Evolutionary conservation across 2,329 filamentous ascomycete species (phyloP).

Genomic region (Aspergillus proliferans): DNA sequence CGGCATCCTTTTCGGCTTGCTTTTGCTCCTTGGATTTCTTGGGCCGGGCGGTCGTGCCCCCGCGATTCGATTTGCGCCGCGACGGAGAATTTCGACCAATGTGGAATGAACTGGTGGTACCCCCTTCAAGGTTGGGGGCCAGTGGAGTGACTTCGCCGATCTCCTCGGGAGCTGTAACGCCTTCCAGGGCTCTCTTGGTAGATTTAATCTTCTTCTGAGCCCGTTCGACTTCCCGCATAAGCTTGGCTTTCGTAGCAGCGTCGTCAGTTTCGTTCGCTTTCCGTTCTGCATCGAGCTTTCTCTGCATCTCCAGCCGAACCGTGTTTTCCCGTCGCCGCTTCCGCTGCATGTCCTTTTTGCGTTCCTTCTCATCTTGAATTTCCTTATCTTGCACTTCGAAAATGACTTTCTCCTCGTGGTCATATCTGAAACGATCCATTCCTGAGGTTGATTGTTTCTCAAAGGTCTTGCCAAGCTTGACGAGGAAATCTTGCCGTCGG

Average conservation of each 20-base stretch:
- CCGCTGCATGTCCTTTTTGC: slow-evolving; percentile 99
- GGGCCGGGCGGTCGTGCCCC: slow-evolving; percentile 53
- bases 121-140: slow-evolving; percentile 76
- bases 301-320: slow-evolving; percentile 78
- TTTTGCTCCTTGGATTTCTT: slow-evolving; percentile 82
- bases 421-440: slow-evolving; percentile 67
- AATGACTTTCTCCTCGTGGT: slow-evolving; percentile 73
- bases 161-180: slow-evolving; percentile 69
- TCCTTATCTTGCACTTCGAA: slow-evolving; percentile 85
- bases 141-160: slow-evolving; percentile 64
- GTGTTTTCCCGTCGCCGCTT: slow-evolving; percentile 94
- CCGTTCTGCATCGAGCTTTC: slow-evolving; percentile 71
- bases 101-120: slow-evolving; percentile 78
- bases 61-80: slow-evolving; percentile 50
- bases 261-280: slow-evolving; percentile 73
- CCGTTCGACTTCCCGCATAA: slow-evolving; percentile 78
- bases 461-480: slow-evolving; percentile 55
- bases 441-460: slow-evolving; percentile 63
- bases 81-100: slow-evolving; percentile 52
- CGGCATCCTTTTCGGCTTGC: slow-evolving; percentile 64
- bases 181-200: slow-evolving; percentile 79
- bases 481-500: slow-evolving; percentile 51
- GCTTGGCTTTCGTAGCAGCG: slow-evolving; percentile 72
- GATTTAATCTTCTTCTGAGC: slow-evolving; percentile 89
- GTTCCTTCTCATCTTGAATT: slow-evolving; percentile 90